Base-by-base conservation (phyloP, 140 eudicot genomes). In the Oenanthe javanica region DNA sequence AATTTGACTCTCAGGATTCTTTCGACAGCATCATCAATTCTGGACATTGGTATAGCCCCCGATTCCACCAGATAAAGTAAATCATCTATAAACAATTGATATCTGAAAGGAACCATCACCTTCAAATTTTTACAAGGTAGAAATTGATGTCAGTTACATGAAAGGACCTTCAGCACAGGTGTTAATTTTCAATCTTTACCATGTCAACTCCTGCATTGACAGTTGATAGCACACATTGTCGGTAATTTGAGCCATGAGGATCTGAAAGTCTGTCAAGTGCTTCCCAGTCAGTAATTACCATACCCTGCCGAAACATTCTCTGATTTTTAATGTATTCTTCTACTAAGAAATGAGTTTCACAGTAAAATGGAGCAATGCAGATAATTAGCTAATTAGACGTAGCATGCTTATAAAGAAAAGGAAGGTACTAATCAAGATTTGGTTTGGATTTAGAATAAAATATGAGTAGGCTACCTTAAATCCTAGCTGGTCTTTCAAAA, bases 61-160 rank as follows among this genome's bases (percentile, higher is more conserved):
- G 93, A 88, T 82, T 92, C 93, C 31, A 90, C 99, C 78, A 94
- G 89, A 80, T 86, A 82, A 11, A 81, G 79, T 78, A 94, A 80
- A 81, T 94, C 96, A 59, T 90, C 95, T 87, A 94, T 76, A 88
- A 92, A 92, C 80, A 89, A 82, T 85, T 89, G 87, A 84, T 84
- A 94, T 84, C 91, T 84, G 83, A 84, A 87, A 55, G 99, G 97
- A 78, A 94, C 99, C 99, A 94, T 94, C 75, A 94, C 97, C 99
- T 94, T 89, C 86, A 82, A 85, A 78, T 80, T 80, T 77, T 77
- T 83, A 83, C 13, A 15, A 51, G 13, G 75, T 31, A 85, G n/a
- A 83, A 19, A 49, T 16, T 23, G 75, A 38, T 79, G 52, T 14
- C 48, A 81, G 61, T 66, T 48, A 80, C 36, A 74, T 50, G 19